These are phyloP conservation scores for Xylariaceae sp. DNA, from an alignment of 2,329 filamentous ascomycete genomes.

Conservation along the genomic window DNA sequence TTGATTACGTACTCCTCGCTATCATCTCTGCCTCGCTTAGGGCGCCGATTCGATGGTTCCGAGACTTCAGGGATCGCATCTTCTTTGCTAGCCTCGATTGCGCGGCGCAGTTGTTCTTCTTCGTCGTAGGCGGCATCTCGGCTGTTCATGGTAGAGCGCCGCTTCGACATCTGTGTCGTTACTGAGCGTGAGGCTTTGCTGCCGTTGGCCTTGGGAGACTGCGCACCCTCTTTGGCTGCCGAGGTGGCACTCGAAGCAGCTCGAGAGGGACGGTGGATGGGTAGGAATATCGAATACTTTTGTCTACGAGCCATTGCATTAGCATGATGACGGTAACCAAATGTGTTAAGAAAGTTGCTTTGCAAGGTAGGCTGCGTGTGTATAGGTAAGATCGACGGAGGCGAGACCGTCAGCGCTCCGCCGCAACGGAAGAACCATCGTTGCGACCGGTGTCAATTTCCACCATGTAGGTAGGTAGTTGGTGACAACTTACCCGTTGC, in stretches of 20 bases:
- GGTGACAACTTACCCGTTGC: slow-evolving; percentile 73
- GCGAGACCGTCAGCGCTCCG: slow-evolving; percentile 30
- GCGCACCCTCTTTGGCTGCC: slow-evolving; percentile 63
- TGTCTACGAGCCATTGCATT: slow-evolving; percentile 52
- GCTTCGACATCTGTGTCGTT: slow-evolving; percentile 67
- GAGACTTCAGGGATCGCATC: slow-evolving; percentile 61
- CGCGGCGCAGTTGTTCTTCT: slow-evolving; percentile 83
- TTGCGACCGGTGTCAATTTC: slow-evolving; percentile 18
- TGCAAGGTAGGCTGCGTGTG: slow-evolving; percentile 16
- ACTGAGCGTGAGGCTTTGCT: slow-evolving; percentile 58
- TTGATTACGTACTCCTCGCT: slow-evolving; percentile 83
- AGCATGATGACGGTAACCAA: slow-evolving; percentile 33
- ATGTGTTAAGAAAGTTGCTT: slow-evolving; percentile 19
- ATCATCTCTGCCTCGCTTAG: slow-evolving; percentile 85
- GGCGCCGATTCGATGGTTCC: slow-evolving; percentile 63
- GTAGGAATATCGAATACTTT: slow-evolving; percentile 68
- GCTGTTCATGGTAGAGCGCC: slow-evolving; percentile 97
- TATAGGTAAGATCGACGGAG: slow-evolving; percentile 31
- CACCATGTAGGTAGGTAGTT: slow-evolving; percentile 1
- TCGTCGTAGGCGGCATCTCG: slow-evolving; percentile 94
- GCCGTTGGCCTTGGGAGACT: slow-evolving; percentile 56
- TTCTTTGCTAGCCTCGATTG: slow-evolving; percentile 93
- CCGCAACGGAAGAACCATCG: slow-evolving; percentile 28
- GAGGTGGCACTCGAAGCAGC: slow-evolving; percentile 66
- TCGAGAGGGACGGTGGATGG: slow-evolving; percentile 59